phyloP scores from a whole-genome alignment of 768 basidiomycete species.

The Lentinula aciculospora region DNA sequence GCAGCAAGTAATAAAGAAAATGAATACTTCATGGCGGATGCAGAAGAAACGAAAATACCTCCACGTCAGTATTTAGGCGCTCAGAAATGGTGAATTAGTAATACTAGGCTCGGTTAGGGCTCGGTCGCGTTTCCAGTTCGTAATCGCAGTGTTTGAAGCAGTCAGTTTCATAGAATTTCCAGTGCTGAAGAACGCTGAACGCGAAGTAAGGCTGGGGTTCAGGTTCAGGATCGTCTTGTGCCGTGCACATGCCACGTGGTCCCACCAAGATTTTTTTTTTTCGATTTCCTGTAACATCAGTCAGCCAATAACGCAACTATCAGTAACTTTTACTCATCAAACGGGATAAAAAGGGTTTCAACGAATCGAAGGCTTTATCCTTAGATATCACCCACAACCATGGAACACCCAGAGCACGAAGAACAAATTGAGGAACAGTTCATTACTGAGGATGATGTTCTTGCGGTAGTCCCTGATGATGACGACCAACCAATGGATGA shows the following conservation, averaged over 20 bases:
- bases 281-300: too few species aligned
- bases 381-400: conserved; percentile 11
- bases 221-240: neutral
- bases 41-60: conserved; percentile 16
- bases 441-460: conserved; percentile 61
- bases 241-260: neutral
- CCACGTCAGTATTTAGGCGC: conserved; percentile 19
- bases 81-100: neutral
- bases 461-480: conserved; percentile 58
- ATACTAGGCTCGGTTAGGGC: conserved; percentile 1
- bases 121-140: neutral
- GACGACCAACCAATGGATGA: conserved; percentile 71
- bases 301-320: neutral
- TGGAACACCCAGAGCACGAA: conserved; percentile 28
- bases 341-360: neutral
- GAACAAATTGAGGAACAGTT: conserved; percentile 54
- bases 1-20: conserved; percentile 51
- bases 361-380: neutral
- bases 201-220: too few species aligned
- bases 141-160: neutral
- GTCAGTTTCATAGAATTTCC: neutral
- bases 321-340: neutral
- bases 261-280: neutral
- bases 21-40: conserved; percentile 52
- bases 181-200: too few species aligned